Conservation (phyloP, 768 basidiomycete genomes). For the Roridomyces roridus region DNA sequence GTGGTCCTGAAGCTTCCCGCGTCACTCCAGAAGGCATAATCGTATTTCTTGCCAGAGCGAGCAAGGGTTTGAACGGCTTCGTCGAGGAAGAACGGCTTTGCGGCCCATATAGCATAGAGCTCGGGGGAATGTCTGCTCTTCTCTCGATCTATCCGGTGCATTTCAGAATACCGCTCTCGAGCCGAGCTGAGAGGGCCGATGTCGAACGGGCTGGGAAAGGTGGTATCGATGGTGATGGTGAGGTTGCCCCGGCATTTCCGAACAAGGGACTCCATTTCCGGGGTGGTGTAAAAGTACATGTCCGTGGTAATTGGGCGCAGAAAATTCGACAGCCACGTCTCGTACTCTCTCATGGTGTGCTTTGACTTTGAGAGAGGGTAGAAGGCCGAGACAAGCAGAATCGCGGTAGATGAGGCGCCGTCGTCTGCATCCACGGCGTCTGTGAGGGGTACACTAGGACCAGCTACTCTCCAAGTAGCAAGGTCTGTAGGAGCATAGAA, state of each 20-base stretch:
- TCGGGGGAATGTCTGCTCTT: constrained; percentile 47
- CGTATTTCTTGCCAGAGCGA: constrained; percentile 39
- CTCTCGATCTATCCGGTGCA: constrained; percentile 56
- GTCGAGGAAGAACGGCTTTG: constrained; percentile 56
- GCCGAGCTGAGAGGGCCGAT: constrained; percentile 50
- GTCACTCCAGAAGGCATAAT: constrained; percentile 66
- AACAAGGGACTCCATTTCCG: constrained; percentile 41
- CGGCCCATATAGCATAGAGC: constrained; percentile 62
- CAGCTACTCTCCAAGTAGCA: not conserved
- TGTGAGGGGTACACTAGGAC: too few relatives aligned
- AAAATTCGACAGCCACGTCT: constrained; percentile 50
- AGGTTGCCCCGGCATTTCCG: constrained; percentile 36
- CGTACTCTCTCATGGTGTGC: constrained; percentile 53
- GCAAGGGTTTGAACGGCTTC: constrained; percentile 41
- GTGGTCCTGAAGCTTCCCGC: constrained; percentile 56
- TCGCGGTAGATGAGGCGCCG: constrained; percentile 8
- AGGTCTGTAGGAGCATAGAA: constrained; percentile 1
- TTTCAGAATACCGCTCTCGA: constrained; percentile 41
- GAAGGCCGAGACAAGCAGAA: constrained; percentile 62
- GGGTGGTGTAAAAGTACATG: constrained; percentile 60
- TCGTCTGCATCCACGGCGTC: not conserved
- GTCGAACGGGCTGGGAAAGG: constrained; percentile 51
- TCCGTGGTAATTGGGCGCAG: constrained; percentile 50
- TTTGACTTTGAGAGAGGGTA: constrained; percentile 58
- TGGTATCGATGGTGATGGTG: constrained; percentile 50